Base-by-base conservation (phyloP, 106 monocot species). In the Agapanthus africanus region DNA sequence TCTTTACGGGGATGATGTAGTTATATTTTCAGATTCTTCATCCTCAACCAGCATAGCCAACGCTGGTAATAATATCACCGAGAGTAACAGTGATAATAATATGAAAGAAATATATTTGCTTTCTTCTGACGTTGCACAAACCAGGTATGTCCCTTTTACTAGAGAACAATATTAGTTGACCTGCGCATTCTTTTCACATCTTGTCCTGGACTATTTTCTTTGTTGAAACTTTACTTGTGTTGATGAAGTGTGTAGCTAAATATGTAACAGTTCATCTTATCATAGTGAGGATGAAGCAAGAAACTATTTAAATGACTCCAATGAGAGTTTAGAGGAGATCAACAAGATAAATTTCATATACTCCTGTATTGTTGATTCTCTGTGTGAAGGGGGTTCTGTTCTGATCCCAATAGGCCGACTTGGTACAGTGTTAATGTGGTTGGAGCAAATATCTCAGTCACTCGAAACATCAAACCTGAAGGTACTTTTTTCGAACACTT, bases 1-100 rank as follows among this genome's bases (percentile, higher is more conserved):
- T 63, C 57, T 91, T 63, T 67, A 38, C 49, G 91, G 90, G 44
- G 79, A 79, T 73, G 91, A 95, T 74, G 2, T 88, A n/a, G 57
- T 88, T 32, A 16, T 91, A 54, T 95, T 83, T 86, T 91, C 91
- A 36, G 91, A 95, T 64, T 71, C 83, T 46, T 86, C 95, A 60
- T 81, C 80, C 27, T 64, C 83, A 19, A 59, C 61, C 63, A 40
- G 56, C 39, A 71, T 63, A 10, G 37, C 51, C 28, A 35, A 65
- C n/a, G n/a, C n/a, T 47, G 50, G 28, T 56, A 54, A 49, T 54
- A 36, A 62, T n/a, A n/a, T n/a, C n/a, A n/a, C n/a, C n/a, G n/a
- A n/a, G n/a, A n/a, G n/a, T n/a, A n/a, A n/a, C 41, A 36, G 38
- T n/a, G n/a, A 35, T 49, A 27, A 72, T 11, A n/a, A n/a, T 23